These are phyloP conservation scores for Alnus glutinosa DNA, from an alignment of 306 rosid species.

Conservation along the genomic window DNA sequence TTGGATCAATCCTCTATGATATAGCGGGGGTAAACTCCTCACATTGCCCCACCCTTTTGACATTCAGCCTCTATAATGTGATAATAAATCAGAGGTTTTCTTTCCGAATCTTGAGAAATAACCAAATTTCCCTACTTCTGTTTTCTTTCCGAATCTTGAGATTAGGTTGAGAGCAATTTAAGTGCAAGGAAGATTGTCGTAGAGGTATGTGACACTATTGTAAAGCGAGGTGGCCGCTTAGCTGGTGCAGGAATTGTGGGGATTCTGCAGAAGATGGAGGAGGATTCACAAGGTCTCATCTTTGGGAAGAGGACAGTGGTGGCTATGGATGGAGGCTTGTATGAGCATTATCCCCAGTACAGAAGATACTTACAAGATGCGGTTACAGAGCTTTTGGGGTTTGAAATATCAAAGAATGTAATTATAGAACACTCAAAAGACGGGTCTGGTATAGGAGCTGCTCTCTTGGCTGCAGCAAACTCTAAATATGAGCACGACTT, in stretches of 20 bases:
- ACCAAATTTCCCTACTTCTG: not conserved
- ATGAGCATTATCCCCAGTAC: conserved; percentile 83
- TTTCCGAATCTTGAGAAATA: not conserved
- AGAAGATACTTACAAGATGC: conserved; percentile 60
- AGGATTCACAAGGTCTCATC: conserved; percentile 54
- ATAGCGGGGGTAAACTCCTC: conserved; percentile 60
- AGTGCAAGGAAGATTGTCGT: conserved; percentile 64
- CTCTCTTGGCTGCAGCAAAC: conserved; percentile 93
- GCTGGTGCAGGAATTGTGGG: conserved; percentile 98
- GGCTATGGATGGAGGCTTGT: conserved; percentile 92
- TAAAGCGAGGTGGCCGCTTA: conserved; percentile 84
- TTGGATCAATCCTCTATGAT: conserved; percentile 67
- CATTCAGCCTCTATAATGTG: conserved; percentile 1
- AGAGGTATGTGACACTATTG: conserved; percentile 84
- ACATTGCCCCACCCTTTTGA: not conserved
- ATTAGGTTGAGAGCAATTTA: conserved; percentile 64
- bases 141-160: not conserved
- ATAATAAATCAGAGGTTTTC: not conserved
- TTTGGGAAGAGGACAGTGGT: conserved; percentile 86
- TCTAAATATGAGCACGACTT: conserved; percentile 54
- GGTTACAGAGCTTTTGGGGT: conserved; percentile 63
- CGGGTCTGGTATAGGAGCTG: conserved; percentile 95
- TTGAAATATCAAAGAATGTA: conserved; percentile 57
- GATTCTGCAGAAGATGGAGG: conserved; percentile 81
- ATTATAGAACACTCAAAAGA: conserved; percentile 74